Evolutionary conservation across 495 filamentous ascomycete genomes (phyloP), one percentile per base, ranked within the genome.

Genomic region (Penicillium goetzii): DNA sequence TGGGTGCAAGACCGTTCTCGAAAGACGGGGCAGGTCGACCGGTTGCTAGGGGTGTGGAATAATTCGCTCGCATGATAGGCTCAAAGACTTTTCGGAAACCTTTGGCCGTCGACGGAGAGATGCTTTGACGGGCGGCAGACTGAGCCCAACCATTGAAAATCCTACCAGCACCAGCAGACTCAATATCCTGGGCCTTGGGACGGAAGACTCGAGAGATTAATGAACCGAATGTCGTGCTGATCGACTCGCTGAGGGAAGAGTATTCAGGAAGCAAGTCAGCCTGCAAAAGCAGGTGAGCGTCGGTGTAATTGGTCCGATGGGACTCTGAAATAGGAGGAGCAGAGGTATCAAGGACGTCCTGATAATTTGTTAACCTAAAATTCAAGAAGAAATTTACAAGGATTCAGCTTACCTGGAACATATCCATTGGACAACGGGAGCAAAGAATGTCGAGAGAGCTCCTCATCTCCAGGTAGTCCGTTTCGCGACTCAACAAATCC

Each of bases 241-340:
- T 69, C 9, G 62, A 57, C 38, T 67, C 72, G 34, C 67, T 78
- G 19, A 76, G 59, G 1, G 72, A 70, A 4, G 79, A 75, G 66
- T 82, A 77, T 56, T 86, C 78, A 3, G 75, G 68, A 15, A 60
- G 57, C 40, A 74, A 33, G 21, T 73, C 69, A 4, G 85, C 83
- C 66, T 90, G 82, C 17, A 96, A 72, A 3, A 93, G 68, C 14
- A 76, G 80, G 52, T 85, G 75, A 9, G 86, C 88, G 50, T 90
- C 81, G 36, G 86, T 79, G 61, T 85, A 92, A 72, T 92, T 90
- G 6, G 83, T 78, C 41, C 80, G 84, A 10, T 81, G 75, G 66
- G 87, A 90, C 11, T 85, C 79, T 0, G 84, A 74, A 10, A 89
- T 75, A 14, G 80, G 75, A 6, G 90, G 88, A 21, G 84, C 72